Percentiles rank a stretch among this genome's conserved stretches.
Conservation (phyloP, 1,284 basidiomycete species). For the Heterobasidion parviporum region DNA sequence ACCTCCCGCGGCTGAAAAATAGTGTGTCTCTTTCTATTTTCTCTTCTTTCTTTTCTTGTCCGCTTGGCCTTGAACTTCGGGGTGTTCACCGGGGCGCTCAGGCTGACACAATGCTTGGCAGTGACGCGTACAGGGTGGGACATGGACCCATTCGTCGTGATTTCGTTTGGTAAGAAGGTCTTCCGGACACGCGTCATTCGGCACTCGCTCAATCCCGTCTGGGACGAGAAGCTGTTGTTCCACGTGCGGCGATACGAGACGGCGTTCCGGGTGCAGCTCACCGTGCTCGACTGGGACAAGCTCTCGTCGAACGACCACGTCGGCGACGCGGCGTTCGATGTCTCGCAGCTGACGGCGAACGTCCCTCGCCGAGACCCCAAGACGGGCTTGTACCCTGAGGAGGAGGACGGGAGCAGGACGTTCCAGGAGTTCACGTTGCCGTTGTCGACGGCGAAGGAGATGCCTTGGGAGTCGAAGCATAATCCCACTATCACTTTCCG, state of each 20-base stretch:
- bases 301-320: constrained; percentile 84
- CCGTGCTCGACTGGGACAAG: constrained; percentile 93
- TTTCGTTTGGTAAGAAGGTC: constrained; percentile 95
- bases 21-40: constrained; percentile 42
- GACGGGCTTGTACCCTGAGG: constrained; percentile 66
- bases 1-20: constrained; percentile 84
- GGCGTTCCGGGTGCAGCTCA: constrained; percentile 69
- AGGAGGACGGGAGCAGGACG: constrained; percentile 42
- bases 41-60: not conserved
- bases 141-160: constrained; percentile 96
- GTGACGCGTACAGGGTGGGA: constrained; percentile 86
- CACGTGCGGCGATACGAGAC: constrained; percentile 88
- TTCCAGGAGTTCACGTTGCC: constrained; percentile 65
- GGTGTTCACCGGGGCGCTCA: not conserved
- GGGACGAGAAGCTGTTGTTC: constrained; percentile 96
- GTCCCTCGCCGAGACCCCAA: constrained; percentile 67
- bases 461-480: constrained; percentile 57
- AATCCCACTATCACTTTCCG: constrained; percentile 52
- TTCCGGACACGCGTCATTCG: constrained; percentile 89
- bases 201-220: constrained; percentile 83
- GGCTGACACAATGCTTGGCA: constrained; percentile 18
- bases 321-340: constrained; percentile 66
- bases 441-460: constrained; percentile 45
- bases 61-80: not conserved
- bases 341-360: constrained; percentile 62